These are phyloP conservation scores for Aspergillus novoparasiticus DNA, from an alignment of 2,329 filamentous ascomycete genomes.

Conservation along the genomic window DNA sequence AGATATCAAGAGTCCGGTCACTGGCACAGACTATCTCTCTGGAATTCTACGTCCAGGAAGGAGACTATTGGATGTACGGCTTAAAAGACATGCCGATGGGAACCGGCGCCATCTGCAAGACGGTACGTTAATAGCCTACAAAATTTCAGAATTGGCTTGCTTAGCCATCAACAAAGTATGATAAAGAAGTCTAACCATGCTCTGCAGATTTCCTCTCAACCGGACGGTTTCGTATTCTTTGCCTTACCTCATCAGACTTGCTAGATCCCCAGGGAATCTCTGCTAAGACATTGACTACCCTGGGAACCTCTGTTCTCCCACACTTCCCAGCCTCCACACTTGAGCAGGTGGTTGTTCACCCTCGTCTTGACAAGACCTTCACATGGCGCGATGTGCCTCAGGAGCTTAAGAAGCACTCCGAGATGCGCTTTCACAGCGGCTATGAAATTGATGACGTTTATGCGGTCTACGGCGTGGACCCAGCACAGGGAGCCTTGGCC, in stretches of 20 bases:
- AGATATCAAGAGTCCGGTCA: slow-evolving; percentile 25
- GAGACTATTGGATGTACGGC: slow-evolving; percentile 35
- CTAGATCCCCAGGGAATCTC: slow-evolving; percentile 33
- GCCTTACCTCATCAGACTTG: slow-evolving; percentile 38
- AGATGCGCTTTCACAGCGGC: slow-evolving; percentile 41
- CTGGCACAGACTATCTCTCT: slow-evolving; percentile 36
- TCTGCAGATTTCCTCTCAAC: slow-evolving; percentile 38
- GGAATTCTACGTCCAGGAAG: slow-evolving; percentile 40
- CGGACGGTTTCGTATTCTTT: slow-evolving; percentile 41
- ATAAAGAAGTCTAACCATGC: not conserved
- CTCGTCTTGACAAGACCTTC: slow-evolving; percentile 30
- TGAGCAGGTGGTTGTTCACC: slow-evolving; percentile 41
- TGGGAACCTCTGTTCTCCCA: slow-evolving; percentile 25
- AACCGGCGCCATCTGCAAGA: slow-evolving; percentile 40
- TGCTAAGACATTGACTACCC: slow-evolving; percentile 23
- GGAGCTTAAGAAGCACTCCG: slow-evolving; percentile 35
- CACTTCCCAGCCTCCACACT: slow-evolving; percentile 31
- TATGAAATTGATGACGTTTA: slow-evolving; percentile 40
- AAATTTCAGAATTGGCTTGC: not conserved
- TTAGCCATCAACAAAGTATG: too few species aligned
- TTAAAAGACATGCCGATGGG: slow-evolving; percentile 42
- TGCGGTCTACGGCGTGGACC: slow-evolving; percentile 37
- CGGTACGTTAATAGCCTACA: slow-evolving; percentile 23
- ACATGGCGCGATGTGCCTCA: slow-evolving; percentile 36
- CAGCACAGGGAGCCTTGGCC: slow-evolving; percentile 32